Evolutionary conservation across 2,329 filamentous ascomycete species (phyloP), one percentile per base, ranked within the genome.

Genomic region (Grosmannia huntii): DNA sequence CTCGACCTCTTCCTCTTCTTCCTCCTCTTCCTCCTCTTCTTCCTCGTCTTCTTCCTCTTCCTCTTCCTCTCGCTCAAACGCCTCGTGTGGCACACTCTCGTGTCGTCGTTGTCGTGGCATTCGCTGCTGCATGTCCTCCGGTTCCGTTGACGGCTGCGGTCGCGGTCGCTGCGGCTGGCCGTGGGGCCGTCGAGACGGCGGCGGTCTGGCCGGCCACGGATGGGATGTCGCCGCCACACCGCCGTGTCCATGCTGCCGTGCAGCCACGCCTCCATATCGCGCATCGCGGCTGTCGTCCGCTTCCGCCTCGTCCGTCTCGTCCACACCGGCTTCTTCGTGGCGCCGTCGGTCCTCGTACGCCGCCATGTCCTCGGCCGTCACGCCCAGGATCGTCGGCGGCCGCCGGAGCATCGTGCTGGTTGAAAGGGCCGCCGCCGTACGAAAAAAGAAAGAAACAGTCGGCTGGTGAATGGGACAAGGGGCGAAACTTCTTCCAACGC

Each of bases 301-400:
- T 28, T 16, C 33, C 54, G 9, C n/a, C n/a, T 36, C 54, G 1
- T 56, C 41, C 41, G 12, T 55, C 53, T 55, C 53, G 16, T 36
- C 33, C 3, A 4, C 31, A 1, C 19, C 28, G 21, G 16, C 54
- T 1, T 46, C 54, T 10, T 56, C 41, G 33, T 21, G 53, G 12
- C 36, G 53, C 36, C 53, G 33, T 61, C 83, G 76, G 68, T 85
- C 83, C 66, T 89, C 85, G 71, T 87, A 89, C 57, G 79, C 75
- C 46, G 84, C 83, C 46, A 89, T 76, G 69, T 90, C 86, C 66
- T 87, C 83, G 53, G 82, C 75, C 2, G 85, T 89, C 62, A 89
- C 79, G 57, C 78, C 75, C 62, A 90, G 81, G 16, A 80, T 80
- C 53, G 86, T 90, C 12, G 86, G 79, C 19, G 82, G 79, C 52